A percentile compares a stretch with the other conserved stretches of the same genome.
These are phyloP conservation scores for Lachancea thermotolerans DNA, from an alignment of 805 yeast genomes.

Conservation along the genomic window DNA sequence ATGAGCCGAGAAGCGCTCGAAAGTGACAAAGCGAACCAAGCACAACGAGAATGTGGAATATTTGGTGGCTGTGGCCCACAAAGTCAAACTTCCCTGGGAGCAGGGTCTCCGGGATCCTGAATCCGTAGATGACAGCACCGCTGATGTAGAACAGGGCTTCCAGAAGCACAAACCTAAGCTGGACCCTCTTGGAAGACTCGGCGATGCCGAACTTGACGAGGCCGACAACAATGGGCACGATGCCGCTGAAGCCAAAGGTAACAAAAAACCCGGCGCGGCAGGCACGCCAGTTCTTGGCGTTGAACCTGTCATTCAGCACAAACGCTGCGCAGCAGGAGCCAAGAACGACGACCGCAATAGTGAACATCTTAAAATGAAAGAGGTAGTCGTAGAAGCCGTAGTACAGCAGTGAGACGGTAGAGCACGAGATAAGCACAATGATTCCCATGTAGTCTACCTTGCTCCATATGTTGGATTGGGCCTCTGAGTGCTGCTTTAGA, in stretches of 20 bases:
- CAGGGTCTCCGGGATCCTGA: slow-evolving; percentile 64
- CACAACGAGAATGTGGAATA: slow-evolving; percentile 74
- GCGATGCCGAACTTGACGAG: slow-evolving; percentile 41
- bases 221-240: slow-evolving; percentile 61
- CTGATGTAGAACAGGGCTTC: slow-evolving; percentile 70
- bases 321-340: slow-evolving; percentile 58
- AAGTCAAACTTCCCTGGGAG: slow-evolving; percentile 59
- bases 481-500: slow-evolving; percentile 57
- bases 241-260: slow-evolving; percentile 68
- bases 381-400: slow-evolving; percentile 38
- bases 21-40: slow-evolving; percentile 72
- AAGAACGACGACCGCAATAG: slow-evolving; percentile 40
- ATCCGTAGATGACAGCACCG: slow-evolving; percentile 78
- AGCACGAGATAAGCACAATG: slow-evolving; percentile 57
- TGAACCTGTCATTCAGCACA: slow-evolving; percentile 60
- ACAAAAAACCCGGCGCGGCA: slow-evolving; percentile 74
- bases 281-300: slow-evolving; percentile 61
- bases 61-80: slow-evolving; percentile 77
- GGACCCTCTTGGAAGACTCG: slow-evolving; percentile 46
- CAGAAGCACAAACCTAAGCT: slow-evolving; percentile 50
- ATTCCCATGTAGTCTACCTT: slow-evolving; percentile 74
- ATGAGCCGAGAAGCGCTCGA: slow-evolving; percentile 55
- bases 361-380: slow-evolving; percentile 24
- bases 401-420: slow-evolving; percentile 46
- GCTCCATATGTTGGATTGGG: slow-evolving; percentile 51